Evolutionary conservation across 2,329 filamentous ascomycete species (phyloP), one percentile per base, ranked within the genome.

Genomic region (Fusarium newnesense): DNA sequence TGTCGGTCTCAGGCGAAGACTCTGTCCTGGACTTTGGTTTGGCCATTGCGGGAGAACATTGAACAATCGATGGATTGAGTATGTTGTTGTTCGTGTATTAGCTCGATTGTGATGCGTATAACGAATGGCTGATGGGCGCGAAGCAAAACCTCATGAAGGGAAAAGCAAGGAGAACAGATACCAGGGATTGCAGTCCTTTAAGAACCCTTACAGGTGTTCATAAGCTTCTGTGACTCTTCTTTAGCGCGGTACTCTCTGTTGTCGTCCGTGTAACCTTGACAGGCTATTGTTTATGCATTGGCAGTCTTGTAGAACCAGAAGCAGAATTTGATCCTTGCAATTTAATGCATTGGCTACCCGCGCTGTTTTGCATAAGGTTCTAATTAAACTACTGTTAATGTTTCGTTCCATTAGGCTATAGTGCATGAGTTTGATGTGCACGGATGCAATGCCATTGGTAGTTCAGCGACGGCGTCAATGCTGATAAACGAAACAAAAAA

Each of bases 21-120:
- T 49, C 42, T 15, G 10, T 21, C 24, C 50, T 59, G 15, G 56
- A 50, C 9, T 59, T 59, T 12, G 43, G 5, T 8, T 21, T 59
- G 26, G 9, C 56, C 56, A 59, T 59, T 1, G 32, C 24, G 12
- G 12, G 43, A 59, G 34, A 59, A 39, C 42, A 50, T 59, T 39
- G 28, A 28, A 18, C 15, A 1, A 7, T 15, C 6, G 19, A 7
- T 19, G 26, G 2, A 24, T 4, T 40, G 0, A 2, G 1, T 4
- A 26, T 43, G 18, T 47, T 8, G 30, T 49, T 16, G 7, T 19
- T 30, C 12, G 9, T 19, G n/a, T 16, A 21, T 24, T 30, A 24
- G 16, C 2, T 9, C 2, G 43, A 24, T 50, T 13, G 7, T 30
- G 12, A 36, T 59, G 1, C 10, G 11, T 39, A 11, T 24, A 50